phyloP scores from a whole-genome alignment of 169 alveolate genomes.

The Plasmodium gaboni region DNA sequence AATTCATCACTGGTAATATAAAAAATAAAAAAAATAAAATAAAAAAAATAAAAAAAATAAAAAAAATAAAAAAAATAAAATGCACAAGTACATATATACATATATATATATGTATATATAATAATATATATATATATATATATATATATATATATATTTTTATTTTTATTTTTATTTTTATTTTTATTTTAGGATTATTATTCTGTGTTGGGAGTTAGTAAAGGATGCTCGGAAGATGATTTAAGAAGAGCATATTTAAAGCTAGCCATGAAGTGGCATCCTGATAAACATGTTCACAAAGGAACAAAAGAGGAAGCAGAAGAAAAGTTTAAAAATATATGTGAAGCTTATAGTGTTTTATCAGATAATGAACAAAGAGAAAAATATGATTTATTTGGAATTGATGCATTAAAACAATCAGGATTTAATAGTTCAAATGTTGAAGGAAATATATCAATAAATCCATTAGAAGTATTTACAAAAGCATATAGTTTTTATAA shows the following conservation, averaged over 20 bases:
- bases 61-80: too few relatives aligned
- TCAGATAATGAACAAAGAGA: conserved; percentile 95
- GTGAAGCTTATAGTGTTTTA: conserved; percentile 96
- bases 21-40: too few relatives aligned
- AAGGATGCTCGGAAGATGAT: conserved; percentile 88
- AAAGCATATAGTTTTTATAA: conserved; percentile 87
- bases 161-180: too few relatives aligned
- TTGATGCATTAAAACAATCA: conserved; percentile 95
- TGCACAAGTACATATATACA: too few relatives aligned
- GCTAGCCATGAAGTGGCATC: conserved; percentile 94
- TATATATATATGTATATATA: too few relatives aligned
- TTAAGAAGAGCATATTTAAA: conserved; percentile 94
- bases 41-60: too few relatives aligned
- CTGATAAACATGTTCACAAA: conserved; percentile 96
- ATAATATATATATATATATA: too few relatives aligned
- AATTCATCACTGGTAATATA: too few relatives aligned
- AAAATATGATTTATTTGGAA: conserved; percentile 95
- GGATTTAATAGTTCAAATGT: conserved; percentile 67
- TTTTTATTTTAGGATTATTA: conserved; percentile 77
- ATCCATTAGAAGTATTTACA: conserved; percentile 88
- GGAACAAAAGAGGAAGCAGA: conserved; percentile 86
- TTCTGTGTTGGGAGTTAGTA: conserved; percentile 83
- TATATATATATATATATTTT: too few relatives aligned
- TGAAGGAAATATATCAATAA: conserved; percentile 82
- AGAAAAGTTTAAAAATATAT: conserved; percentile 93